Evolutionary conservation across 2,329 filamentous ascomycete species (phyloP).

Genomic region (Epichloe scottii): DNA sequence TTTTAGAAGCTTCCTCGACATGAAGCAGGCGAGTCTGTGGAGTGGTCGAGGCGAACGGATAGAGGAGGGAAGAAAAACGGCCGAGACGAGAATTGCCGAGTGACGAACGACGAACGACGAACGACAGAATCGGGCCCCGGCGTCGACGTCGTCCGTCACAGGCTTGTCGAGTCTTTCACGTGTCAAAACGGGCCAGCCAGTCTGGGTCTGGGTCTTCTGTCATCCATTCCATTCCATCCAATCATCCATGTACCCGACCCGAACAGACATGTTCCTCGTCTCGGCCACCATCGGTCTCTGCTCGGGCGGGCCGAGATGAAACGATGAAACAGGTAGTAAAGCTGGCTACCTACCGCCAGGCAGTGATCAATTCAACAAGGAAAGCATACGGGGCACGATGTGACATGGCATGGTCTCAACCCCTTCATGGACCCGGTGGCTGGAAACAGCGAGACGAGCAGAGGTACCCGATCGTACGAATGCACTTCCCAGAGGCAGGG

Average conservation of each 20-base stretch:
- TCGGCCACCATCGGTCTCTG: conserved; percentile 23
- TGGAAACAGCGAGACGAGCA: no score
- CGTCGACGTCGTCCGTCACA: conserved; percentile 5
- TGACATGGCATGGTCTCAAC: no score
- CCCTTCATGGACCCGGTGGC: background rate
- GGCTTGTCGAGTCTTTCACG: conserved; percentile 18
- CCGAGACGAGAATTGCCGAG: conserved; percentile 1
- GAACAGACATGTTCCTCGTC: background rate
- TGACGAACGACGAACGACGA: background rate
- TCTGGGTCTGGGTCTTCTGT: conserved; percentile 2
- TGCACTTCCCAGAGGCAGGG: background rate
- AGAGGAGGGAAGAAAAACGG: background rate
- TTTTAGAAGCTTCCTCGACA: background rate
- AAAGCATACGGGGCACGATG: background rate
- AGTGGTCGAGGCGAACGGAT: conserved; percentile 1
- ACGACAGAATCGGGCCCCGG: background rate
- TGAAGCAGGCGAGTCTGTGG: background rate
- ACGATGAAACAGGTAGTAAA: background rate
- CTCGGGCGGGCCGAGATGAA: conserved; percentile 21
- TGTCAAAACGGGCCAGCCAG: conserved; percentile 14
- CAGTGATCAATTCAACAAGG: background rate
- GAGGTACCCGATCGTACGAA: background rate
- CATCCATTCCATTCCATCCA: no score
- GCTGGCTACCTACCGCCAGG: no score
- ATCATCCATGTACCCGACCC: no score